These are phyloP conservation scores for Trichosporon sp. DNA, from an alignment of 1,284 basidiomycete genomes.

Conservation along the genomic window DNA sequence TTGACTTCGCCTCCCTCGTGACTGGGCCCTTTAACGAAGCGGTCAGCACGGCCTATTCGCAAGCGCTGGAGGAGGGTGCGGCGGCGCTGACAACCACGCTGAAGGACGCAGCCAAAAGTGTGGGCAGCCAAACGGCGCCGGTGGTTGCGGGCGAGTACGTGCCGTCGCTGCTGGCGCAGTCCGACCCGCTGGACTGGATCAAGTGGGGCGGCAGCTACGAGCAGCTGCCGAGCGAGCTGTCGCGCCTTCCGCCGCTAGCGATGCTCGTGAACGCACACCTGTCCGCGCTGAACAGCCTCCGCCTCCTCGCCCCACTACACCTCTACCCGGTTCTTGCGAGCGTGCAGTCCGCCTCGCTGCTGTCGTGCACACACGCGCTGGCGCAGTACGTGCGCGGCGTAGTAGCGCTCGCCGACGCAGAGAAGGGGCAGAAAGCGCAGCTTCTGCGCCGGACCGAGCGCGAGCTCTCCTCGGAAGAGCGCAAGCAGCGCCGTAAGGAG, in stretches of 20 bases:
- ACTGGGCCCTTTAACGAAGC: conserved; percentile 61
- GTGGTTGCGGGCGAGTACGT: conserved; percentile 42
- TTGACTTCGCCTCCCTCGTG: conserved; percentile 71
- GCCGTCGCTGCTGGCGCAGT: conserved; percentile 22
- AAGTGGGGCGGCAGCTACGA: conserved; percentile 11
- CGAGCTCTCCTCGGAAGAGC: conserved; percentile 32
- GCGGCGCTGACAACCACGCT: conserved; percentile 29
- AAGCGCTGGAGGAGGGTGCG: conserved; percentile 48
- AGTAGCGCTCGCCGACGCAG: conserved; percentile 15
- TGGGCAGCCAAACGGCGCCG: conserved; percentile 28
- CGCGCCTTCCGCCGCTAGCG: conserved; percentile 73
- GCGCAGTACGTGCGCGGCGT: conserved; percentile 52
- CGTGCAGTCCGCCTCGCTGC: conserved; percentile 57
- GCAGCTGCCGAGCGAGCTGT: conserved; percentile 55
- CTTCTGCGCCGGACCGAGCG: conserved; percentile 35
- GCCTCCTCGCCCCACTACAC: conserved; percentile 68
- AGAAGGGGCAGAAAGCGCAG: conserved; percentile 12
- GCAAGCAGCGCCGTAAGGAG: conserved; percentile 41
- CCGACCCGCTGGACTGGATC: conserved; percentile 15
- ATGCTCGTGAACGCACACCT: conserved; percentile 69
- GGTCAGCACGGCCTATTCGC: conserved; percentile 54
- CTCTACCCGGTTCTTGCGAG: conserved; percentile 54
- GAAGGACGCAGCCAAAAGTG: conserved; percentile 26
- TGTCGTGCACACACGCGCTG: conserved; percentile 43
- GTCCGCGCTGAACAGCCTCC: conserved; percentile 70